Percentiles rank a stretch among this genome's conserved stretches.
Evolutionary conservation across 1,284 basidiomycete species (phyloP).

Genomic region (Ustilago curta): DNA sequence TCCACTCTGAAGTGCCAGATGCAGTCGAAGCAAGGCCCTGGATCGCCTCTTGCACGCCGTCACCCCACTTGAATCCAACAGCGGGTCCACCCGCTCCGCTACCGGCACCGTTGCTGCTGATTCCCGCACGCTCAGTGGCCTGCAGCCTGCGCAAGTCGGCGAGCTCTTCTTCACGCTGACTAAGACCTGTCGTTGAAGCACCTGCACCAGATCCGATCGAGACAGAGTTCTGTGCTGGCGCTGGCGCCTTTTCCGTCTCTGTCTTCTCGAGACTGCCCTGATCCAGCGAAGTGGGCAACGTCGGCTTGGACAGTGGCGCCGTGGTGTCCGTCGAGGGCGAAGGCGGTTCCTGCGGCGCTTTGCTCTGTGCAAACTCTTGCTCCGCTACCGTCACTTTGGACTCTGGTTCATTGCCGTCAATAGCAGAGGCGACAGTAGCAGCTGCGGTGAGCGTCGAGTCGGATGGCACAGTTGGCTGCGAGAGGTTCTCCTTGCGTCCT

Average conservation of each 20-base stretch:
- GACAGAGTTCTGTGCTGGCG: slow-evolving; percentile 24
- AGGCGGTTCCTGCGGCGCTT: slow-evolving; percentile 32
- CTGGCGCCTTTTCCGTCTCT: slow-evolving; percentile 1
- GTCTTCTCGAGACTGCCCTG: slow-evolving; percentile 15
- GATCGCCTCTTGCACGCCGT: slow-evolving; percentile 49
- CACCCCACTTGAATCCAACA: slow-evolving; percentile 43
- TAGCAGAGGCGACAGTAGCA: slow-evolving; percentile 15
- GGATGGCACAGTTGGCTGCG: slow-evolving; percentile 46
- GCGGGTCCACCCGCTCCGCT: slow-evolving; percentile 26
- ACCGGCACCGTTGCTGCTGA: slow-evolving; percentile 3
- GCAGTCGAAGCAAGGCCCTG: slow-evolving; percentile 42
- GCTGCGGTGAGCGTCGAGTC: slow-evolving; percentile 30
- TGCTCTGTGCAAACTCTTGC: slow-evolving; percentile 31
- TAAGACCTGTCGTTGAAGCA: slow-evolving; percentile 19
- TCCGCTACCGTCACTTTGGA: slow-evolving; percentile 29
- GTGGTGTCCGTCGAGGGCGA: slow-evolving; percentile 10
- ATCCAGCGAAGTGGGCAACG: slow-evolving; percentile 35
- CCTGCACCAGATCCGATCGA: slow-evolving; percentile 38
- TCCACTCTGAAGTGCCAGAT: slow-evolving; percentile 56
- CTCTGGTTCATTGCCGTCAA: slow-evolving; percentile 10
- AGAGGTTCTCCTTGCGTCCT: slow-evolving; percentile 25
- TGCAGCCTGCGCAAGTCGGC: slow-evolving; percentile 44
- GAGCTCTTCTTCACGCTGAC: slow-evolving; percentile 45
- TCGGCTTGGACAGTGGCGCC: slow-evolving; percentile 36
- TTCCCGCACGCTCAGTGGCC: slow-evolving; percentile 33